Conservation (phyloP, 1,284 basidiomycete species). For the Cutaneotrichosporon cavernicola region DNA sequence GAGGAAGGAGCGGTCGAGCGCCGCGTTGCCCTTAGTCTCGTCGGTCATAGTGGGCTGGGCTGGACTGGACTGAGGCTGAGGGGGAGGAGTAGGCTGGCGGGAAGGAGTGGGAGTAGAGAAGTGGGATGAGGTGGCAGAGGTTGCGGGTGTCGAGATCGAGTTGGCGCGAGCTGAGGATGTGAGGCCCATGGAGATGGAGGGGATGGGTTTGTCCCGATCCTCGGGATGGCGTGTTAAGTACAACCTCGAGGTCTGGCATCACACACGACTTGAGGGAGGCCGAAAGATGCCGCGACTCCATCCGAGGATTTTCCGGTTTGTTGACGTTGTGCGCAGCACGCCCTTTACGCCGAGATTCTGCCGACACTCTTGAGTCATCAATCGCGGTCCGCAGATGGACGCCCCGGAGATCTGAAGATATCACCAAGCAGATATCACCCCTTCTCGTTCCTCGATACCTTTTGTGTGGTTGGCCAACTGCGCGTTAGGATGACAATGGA, state of each 20-base stretch:
- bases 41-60: neutral
- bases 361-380: neutral
- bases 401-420: no score
- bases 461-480: no score
- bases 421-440: no score
- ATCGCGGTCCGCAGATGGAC: no score
- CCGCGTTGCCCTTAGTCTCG: conserved; percentile 7
- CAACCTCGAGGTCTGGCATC: neutral
- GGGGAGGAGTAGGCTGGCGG: neutral
- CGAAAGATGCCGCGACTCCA: neutral
- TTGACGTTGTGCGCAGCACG: neutral
- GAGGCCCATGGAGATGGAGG: no score
- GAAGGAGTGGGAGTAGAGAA: neutral
- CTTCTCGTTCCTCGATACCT: no score
- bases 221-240: neutral
- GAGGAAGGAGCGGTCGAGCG: conserved; percentile 26
- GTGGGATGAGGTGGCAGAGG: neutral
- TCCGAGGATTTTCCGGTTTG: neutral
- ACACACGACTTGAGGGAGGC: neutral
- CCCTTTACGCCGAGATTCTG: neutral
- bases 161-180: no score
- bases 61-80: neutral
- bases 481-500: no score
- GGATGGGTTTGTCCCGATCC: neutral
- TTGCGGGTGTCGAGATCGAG: no score